Conservation (phyloP, 495 filamentous ascomycete species). For the Symbiotaphrina buchneri region DNA sequence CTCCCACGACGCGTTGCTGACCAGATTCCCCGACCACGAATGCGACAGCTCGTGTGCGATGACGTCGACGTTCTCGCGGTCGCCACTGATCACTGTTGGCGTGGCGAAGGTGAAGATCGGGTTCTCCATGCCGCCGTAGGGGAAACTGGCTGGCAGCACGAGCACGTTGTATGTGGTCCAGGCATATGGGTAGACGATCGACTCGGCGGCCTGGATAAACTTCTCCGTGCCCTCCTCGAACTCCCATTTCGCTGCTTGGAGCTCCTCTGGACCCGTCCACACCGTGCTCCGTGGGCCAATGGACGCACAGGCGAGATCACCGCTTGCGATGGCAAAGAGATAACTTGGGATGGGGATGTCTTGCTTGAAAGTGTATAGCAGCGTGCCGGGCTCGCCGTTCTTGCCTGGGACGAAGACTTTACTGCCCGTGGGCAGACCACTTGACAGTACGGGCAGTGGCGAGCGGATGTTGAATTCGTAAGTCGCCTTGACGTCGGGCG, state of each 20-base stretch:
- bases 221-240: constrained; percentile 74
- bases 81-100: constrained; percentile 76
- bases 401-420: constrained; percentile 20
- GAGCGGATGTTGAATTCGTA: constrained; percentile 75
- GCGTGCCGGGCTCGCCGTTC: constrained; percentile 21
- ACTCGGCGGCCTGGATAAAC: constrained; percentile 73
- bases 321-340: constrained; percentile 77
- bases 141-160: constrained; percentile 76
- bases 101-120: constrained; percentile 86
- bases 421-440: constrained; percentile 45
- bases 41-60: constrained; percentile 90
- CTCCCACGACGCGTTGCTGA: constrained; percentile 81
- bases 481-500: constrained; percentile 81
- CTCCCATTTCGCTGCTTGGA: constrained; percentile 70
- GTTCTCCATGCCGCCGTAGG: constrained; percentile 86
- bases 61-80: constrained; percentile 85
- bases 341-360: constrained; percentile 86
- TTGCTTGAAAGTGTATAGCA: constrained; percentile 67
- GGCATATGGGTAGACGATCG: constrained; percentile 62
- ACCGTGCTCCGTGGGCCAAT: constrained; percentile 74
- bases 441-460: constrained; percentile 69
- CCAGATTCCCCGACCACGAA: constrained; percentile 85
- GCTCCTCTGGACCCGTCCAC: constrained; percentile 67
- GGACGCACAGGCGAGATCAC: constrained; percentile 59
- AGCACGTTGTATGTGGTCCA: constrained; percentile 94